phyloP scores from a whole-genome alignment of 1,284 basidiomycete species.

The Pseudozyma flocculosa region DNA sequence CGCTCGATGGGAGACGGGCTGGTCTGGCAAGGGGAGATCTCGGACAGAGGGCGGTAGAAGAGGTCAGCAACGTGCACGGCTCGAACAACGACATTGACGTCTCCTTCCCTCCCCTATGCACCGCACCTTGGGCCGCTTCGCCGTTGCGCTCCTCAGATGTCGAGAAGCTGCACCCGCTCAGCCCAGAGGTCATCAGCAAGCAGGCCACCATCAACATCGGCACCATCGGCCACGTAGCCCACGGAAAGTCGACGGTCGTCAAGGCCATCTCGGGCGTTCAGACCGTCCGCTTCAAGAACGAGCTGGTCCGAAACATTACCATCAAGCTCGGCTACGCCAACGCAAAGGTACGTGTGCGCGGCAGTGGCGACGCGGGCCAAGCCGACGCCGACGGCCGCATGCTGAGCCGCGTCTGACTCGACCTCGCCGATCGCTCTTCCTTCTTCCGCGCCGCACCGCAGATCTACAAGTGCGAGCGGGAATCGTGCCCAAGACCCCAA shows the following conservation, averaged over 20 bases:
- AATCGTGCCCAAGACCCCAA: conserved; percentile 85
- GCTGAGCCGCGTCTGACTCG: no score
- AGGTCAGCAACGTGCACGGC: no score
- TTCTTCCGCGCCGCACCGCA: conserved; percentile 54
- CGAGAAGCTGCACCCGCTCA: conserved; percentile 75
- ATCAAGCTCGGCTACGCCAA: conserved; percentile 99
- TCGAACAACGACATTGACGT: no score
- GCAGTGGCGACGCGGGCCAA: no score
- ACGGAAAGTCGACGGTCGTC: conserved; percentile 98
- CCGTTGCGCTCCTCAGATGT: conserved; percentile 44
- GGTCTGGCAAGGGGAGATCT: no score
- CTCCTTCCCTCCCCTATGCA: no score
- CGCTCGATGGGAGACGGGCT: no score
- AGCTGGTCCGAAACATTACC: conserved; percentile 82
- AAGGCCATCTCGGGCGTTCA: conserved; percentile 99
- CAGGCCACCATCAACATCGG: conserved; percentile 68
- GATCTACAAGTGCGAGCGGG: conserved; percentile 98
- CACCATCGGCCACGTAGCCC: conserved; percentile 62
- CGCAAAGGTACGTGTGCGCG: conserved; percentile 76
- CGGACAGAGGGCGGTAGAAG: no score
- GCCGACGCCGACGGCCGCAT: no score
- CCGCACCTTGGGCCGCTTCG: no score
- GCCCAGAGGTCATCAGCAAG: conserved; percentile 94
- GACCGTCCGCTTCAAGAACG: conserved; percentile 99
- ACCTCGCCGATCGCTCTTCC: not conserved